Conservation (phyloP, 2,329 filamentous ascomycete species). For the Sphaerulina populicola region DNA sequence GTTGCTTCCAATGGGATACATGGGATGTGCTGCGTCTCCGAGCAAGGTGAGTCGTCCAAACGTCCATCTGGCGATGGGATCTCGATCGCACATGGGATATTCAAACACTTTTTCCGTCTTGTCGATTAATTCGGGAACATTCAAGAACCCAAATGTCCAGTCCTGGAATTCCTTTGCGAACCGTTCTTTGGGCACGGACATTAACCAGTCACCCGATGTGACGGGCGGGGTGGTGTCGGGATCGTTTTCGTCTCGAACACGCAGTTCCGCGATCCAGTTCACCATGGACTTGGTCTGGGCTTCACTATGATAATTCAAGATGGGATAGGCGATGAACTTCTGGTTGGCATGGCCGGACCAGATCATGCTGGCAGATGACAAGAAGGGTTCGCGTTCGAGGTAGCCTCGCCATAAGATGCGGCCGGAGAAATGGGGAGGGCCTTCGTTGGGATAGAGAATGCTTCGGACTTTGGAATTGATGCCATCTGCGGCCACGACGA, state of each 20-base stretch:
- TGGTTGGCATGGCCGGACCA: constrained; percentile 43
- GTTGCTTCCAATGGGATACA: constrained; percentile 41
- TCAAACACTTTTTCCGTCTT: constrained; percentile 39
- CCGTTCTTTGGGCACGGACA: constrained; percentile 35
- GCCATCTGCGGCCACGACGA: constrained; percentile 39
- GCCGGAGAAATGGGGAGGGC: constrained; percentile 40
- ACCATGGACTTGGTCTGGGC: constrained; percentile 32
- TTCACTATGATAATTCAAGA: constrained; percentile 30
- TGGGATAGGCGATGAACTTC: constrained; percentile 44
- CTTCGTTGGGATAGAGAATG: constrained; percentile 39
- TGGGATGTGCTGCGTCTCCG: constrained; percentile 38
- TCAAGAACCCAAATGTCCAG: constrained; percentile 39
- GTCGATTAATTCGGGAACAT: constrained; percentile 38
- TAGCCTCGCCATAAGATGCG: constrained; percentile 43
- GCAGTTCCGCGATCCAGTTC: constrained; percentile 43
- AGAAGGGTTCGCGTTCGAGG: constrained; percentile 35
- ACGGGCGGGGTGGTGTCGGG: constrained; percentile 38
- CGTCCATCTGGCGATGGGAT: constrained; percentile 37
- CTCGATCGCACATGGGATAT: constrained; percentile 43
- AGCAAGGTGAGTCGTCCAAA: constrained; percentile 35
- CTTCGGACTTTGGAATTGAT: constrained; percentile 40
- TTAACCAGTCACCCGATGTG: constrained; percentile 38
- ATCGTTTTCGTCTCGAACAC: constrained; percentile 38
- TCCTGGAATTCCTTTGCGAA: constrained; percentile 37
- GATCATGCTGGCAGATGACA: constrained; percentile 40